These are phyloP conservation scores for Calonectria hawksworthii DNA, from an alignment of 2,329 filamentous ascomycete species.

Conservation along the genomic window DNA sequence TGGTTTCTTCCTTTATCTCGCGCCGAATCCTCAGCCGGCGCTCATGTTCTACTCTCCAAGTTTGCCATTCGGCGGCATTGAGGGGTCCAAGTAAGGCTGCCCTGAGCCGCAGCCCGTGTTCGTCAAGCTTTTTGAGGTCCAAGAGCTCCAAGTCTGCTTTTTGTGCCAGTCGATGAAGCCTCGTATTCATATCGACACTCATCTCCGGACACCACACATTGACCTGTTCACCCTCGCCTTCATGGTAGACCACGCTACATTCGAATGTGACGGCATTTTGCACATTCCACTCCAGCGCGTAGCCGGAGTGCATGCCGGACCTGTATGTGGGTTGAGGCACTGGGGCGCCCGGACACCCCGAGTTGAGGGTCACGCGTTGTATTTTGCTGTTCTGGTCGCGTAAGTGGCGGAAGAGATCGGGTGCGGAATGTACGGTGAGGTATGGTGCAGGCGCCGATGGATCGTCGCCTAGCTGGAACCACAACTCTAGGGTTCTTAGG, in stretches of 20 bases:
- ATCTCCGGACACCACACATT: background rate
- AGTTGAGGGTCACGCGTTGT: conserved; percentile 9
- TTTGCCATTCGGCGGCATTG: background rate
- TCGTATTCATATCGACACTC: background rate
- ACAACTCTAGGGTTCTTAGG: conserved; percentile 21
- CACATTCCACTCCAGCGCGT: background rate
- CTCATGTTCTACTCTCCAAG: background rate
- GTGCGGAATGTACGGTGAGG: conserved; percentile 14
- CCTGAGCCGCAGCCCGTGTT: background rate
- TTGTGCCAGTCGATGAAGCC: background rate
- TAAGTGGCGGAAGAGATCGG: conserved; percentile 17
- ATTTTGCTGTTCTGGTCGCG: conserved; percentile 16
- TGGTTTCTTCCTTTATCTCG: background rate
- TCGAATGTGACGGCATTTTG: background rate
- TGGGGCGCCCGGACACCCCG: too few species aligned
- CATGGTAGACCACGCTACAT: background rate
- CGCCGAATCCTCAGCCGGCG: background rate
- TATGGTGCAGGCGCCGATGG: conserved; percentile 3
- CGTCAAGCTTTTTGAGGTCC: background rate
- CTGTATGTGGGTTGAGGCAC: too few species aligned
- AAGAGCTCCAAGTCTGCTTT: background rate
- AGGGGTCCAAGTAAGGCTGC: background rate
- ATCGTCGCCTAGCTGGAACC: background rate
- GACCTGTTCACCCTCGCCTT: background rate
- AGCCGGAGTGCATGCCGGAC: too few species aligned